Base-by-base conservation (phyloP, 805 yeast species). In the Kuraishia floccosa region DNA sequence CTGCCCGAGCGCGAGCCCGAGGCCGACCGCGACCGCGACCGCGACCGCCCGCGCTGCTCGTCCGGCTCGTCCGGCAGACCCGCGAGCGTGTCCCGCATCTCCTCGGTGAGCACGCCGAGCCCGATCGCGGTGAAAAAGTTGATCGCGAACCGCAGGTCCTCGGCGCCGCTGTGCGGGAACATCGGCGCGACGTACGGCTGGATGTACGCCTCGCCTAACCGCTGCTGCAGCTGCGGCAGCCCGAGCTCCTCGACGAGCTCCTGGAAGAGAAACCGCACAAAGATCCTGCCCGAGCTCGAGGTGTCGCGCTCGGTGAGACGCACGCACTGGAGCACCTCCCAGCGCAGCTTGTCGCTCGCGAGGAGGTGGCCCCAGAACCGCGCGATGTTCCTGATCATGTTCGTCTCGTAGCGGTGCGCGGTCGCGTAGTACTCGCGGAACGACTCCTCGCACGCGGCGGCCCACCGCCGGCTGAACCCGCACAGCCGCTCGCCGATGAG, bases 121-220 rank as follows among this genome's bases (percentile, higher is more conserved):
- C 93, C 93, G 38, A 89, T 85, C 1, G 96, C 96, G 0, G 96
- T 89, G 52, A 89, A 89, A 49, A 67, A 89, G 47, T 89, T 89
- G 47, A 86, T 85, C 2, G 93, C 68, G 49, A 87, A 89, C 36
- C 89, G 61, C 10, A 78, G 56, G 39, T 69, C 57, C 7, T 72
- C 76, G 5, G 63, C 60, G 33, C 63, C 63, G 2, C 52, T 54
- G 9, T 18, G 31, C 0, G 95, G 96, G 44, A 87, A 82, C 24
- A 87, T 40, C 0, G 84, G 84, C 2, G 36, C 40, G 20, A 79
- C 35, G 28, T 42, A 64, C 0, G 68, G 66, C 30, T 60, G 60
- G 12, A 72, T 57, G 34, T 67, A 68, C 0, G 63, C 67, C 35
- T 79, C 82, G 3, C 52, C 42, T 5, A 83, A 44, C 28, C 80